Base-by-base conservation (phyloP, 805 yeast genomes). In the Saccharomycopsis selenospora region DNA sequence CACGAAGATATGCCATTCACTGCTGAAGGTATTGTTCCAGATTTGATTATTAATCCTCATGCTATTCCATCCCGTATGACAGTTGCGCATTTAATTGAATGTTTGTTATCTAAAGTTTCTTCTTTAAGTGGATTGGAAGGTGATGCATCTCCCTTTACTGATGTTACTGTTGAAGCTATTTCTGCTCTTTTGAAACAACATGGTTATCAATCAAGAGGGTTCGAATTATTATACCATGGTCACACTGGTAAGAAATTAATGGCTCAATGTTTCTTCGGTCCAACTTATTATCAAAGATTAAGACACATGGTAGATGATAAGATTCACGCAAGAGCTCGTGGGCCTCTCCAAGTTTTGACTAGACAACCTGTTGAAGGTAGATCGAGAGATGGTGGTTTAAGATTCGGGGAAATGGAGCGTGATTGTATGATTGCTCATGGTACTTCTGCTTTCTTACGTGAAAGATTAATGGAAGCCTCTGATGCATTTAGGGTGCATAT, bases 31-130 rank as follows among this genome's bases (percentile, higher is more conserved):
- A 68, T 91, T 64, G 97, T 91, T 33, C 99, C 99, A 5, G 99
- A 93, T 70, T 75, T 93, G 63, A 88, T 93, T 61, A 93, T 93
- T 65, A 93, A 93, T 67, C 99, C 99, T 2, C 99, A 93, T 69
- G 99, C 98, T 64, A 93, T 93, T 77, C 99, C 99, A 58, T 93
- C 99, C 50, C 97, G 99, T 78, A 93, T 93, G 99, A 93, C 99
- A 36, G 99, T 93, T 53, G 99, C 99, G 44, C 98, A 93, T 75
- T 83, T 93, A 74, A 91, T 93, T 68, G 99, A 93, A 74, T 93
- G 99, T 84, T 73, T 93, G 66, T 73, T 93, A 59, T 85, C 95
- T 45, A 93, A 93, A 69, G 98, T 93, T 40, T 90, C 97, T 3
- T 81, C 98, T 1, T 73, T 93, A 59, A 82, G 95, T 43, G 99